Evolutionary conservation across 2,329 filamentous ascomycete species (phyloP), one percentile per base, ranked within the genome.

Genomic region (Diplodia corticola): DNA sequence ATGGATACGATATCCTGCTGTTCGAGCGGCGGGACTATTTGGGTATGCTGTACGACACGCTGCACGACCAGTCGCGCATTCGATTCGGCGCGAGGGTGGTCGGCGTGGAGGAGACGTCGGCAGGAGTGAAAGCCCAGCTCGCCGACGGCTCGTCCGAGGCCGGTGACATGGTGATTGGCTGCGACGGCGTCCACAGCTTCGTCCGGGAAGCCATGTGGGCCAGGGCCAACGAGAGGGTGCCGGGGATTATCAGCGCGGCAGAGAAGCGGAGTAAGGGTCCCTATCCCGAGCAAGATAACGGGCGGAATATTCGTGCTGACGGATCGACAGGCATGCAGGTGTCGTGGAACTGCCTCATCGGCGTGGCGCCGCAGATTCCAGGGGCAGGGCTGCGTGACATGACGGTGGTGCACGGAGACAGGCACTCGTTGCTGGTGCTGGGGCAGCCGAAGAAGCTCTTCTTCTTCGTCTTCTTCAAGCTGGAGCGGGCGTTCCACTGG

Each of bases 1-100:
- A 5, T 40, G 73, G 1, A 68, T 68, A 37, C 66, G 72, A 26
- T 67, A 71, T 49, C 69, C 67, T 4, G 67, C 50, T 6, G 55
- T 73, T n/a, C 69, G 64, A 13, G 69, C 68, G 20, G 65, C 67
- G 37, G 13, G n/a, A 44, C 13, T 44, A 15, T n/a, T 44, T 44
- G 37, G 13, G 2, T 2, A 44, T 44, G 13, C 13, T 44, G 13
- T 44, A 44, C n/a, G 37, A 44, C 37, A 44, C 13, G 4, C 37
- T 44, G n/a, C 37, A 15, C 13, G 37, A 44, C n/a, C 13, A 44
- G 37, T 44, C 37, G 37, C 13, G n/a, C 13, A 44, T 44, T 3
- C 13, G 13, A 15, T 15, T n/a, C 13, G 37, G 37, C 13, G n/a
- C 13, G n/a, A 15, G 37, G 37, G 37, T 44, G 13, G 13, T n/a